Base-by-base conservation (phyloP, 768 basidiomycete species). In the Lentinula guzmanii region DNA sequence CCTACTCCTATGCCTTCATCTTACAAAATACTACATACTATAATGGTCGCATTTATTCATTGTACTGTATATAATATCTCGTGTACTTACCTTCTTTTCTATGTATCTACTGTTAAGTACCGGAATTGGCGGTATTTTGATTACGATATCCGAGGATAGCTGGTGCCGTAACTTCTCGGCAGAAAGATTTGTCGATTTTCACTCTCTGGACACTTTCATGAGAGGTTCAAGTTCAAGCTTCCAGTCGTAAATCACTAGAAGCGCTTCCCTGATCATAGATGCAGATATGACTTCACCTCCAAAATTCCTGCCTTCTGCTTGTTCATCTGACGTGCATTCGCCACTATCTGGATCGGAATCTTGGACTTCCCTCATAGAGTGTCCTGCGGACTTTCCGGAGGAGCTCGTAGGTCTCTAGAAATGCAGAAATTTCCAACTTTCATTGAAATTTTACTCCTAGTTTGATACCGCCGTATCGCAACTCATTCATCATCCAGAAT, bases 401-500 rank as follows among this genome's bases (percentile, higher is more conserved):
- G 73, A 78, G 35, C 65, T 83, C 51, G 82, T 83, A 63, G 69
- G 79, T 61, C 13, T 45, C 16, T 15, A 50, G 48, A 31, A 50
- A 24, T 16, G 43, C 1, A 16, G 13, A 34, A 15, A 43, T 8
- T 52, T 18, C 43, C 39, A 28, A 2, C 6, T 13, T 34, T 52
- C 11, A 2, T 39, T 33, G 5, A 21, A 41, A 50, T 18, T 31
- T 28, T 37, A 31, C 45, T 18, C 21, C 31, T 16, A 94, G 92
- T 97, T 97, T 69, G 83, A 89, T 65, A 68, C 71, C 1, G 91
- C 90, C 0, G 71, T 89, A 35, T 82, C 81, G 28, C 89, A 92
- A 64, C 77, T 96, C 16, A 77, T 94, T 6, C 82, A 90, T 41
- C 93, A 96, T 69, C 95, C 95, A 5, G 95, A 98, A 69, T 92